Conservation (phyloP, 768 basidiomycete species). For the Coprinopsis sp. region DNA sequence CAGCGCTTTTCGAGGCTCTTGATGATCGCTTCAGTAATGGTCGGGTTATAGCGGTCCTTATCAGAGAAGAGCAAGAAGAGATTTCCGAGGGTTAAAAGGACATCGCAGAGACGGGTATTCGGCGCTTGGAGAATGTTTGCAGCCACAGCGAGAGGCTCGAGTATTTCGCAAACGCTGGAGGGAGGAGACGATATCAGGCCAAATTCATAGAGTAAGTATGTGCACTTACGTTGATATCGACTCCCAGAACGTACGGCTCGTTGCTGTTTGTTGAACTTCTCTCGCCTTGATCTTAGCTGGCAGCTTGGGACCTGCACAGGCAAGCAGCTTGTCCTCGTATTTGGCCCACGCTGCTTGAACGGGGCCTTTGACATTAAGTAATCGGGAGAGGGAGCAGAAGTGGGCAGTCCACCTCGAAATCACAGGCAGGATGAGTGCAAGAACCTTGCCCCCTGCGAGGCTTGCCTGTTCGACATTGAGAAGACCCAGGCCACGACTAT, state of each 20-base stretch:
- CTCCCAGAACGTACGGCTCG: no score
- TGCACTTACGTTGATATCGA: not conserved
- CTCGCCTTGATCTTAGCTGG: conserved; percentile 17
- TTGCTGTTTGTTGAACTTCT: conserved; percentile 17
- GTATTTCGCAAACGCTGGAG: no score
- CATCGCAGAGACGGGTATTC: conserved; percentile 27
- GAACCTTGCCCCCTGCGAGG: conserved; percentile 3
- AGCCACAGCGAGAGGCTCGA: conserved; percentile 34
- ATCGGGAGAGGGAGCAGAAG: conserved; percentile 21
- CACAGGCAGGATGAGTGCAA: conserved; percentile 26
- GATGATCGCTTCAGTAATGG: conserved; percentile 15
- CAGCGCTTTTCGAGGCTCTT: conserved; percentile 29
- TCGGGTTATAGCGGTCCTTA: conserved; percentile 6
- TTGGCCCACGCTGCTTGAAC: conserved; percentile 7
- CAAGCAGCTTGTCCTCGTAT: conserved; percentile 8
- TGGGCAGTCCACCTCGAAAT: conserved; percentile 32
- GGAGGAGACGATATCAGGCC: conserved; percentile 11
- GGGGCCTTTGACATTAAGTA: conserved; percentile 18
- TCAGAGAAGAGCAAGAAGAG: conserved; percentile 22
- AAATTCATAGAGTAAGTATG: not conserved
- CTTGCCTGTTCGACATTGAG: conserved; percentile 23
- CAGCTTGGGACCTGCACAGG: conserved; percentile 5
- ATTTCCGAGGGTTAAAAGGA: conserved; percentile 28
- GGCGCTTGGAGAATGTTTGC: conserved; percentile 29
- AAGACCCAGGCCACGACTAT: conserved; percentile 23